Percentiles rank a stretch among this genome's conserved stretches.
Evolutionary conservation across 495 filamentous ascomycete species (phyloP).

Genomic region (Penicillium chermesinum): DNA sequence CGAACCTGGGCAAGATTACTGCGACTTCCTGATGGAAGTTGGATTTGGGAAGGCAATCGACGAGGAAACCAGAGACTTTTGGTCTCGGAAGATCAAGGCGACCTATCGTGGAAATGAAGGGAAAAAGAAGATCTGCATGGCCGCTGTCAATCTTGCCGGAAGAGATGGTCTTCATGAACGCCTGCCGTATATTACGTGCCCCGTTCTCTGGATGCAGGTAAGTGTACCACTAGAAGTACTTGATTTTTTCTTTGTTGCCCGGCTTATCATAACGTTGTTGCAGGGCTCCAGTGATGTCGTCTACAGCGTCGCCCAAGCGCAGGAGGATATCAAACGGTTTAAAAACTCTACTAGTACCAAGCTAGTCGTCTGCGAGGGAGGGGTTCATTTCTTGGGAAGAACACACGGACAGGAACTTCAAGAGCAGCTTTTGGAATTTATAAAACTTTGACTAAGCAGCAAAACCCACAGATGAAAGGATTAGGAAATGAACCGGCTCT

Average conservation of each 20-base stretch:
- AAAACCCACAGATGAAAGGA: too few species aligned
- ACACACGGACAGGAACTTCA: slow-evolving; percentile 22
- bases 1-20: slow-evolving; percentile 48
- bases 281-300: slow-evolving; percentile 53
- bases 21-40: slow-evolving; percentile 49
- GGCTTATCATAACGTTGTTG: neutral
- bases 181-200: slow-evolving; percentile 52
- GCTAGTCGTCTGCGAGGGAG: slow-evolving; percentile 46
- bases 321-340: slow-evolving; percentile 56
- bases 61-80: slow-evolving; percentile 43
- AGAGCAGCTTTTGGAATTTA: slow-evolving; percentile 5
- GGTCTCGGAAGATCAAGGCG: slow-evolving; percentile 46
- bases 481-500: too few species aligned
- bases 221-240: slow-evolving; percentile 11
- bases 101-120: slow-evolving; percentile 58
- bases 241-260: neutral
- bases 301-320: slow-evolving; percentile 42
- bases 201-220: slow-evolving; percentile 60
- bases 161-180: slow-evolving; percentile 53
- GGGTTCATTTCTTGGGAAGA: slow-evolving; percentile 53
- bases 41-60: slow-evolving; percentile 45
- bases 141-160: slow-evolving; percentile 51
- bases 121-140: slow-evolving; percentile 50
- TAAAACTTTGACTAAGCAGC: too few species aligned
- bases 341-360: slow-evolving; percentile 44